Conservation (phyloP, 2,329 filamentous ascomycete genomes). For the Colletotrichum musicola region DNA sequence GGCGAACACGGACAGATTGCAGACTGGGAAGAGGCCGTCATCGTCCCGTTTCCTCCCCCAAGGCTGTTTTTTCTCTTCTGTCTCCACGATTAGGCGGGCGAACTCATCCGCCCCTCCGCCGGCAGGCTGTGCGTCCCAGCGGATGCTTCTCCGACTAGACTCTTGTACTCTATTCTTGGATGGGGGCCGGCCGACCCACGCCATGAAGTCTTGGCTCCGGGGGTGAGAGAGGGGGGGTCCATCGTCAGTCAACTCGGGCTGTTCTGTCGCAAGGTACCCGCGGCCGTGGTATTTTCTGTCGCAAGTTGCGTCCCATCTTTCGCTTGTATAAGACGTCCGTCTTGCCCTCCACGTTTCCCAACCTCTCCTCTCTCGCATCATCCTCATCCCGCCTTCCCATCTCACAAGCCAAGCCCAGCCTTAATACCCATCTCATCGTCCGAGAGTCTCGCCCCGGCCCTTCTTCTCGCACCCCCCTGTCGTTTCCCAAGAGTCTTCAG, state of each 20-base stretch:
- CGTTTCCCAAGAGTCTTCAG: neutral
- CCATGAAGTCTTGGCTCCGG: slow-evolving; percentile 26
- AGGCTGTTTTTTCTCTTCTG: too few relatives aligned
- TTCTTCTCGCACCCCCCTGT: neutral
- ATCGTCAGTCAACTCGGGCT: slow-evolving; percentile 19
- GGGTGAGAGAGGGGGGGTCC: neutral
- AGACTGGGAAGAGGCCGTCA: neutral
- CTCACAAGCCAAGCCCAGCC: neutral
- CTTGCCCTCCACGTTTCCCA: neutral
- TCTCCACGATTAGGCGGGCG: too few relatives aligned
- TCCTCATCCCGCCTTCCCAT: slow-evolving; percentile 2
- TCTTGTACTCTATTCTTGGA: slow-evolving; percentile 35
- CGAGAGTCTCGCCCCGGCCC: neutral
- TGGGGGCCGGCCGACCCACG: slow-evolving; percentile 7
- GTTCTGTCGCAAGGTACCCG: slow-evolving; percentile 13
- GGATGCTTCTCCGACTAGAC: slow-evolving; percentile 7
- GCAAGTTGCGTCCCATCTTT: slow-evolving; percentile 25
- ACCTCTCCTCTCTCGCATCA: slow-evolving; percentile 16
- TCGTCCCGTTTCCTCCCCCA: slow-evolving; percentile 29
- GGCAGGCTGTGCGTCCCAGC: slow-evolving; percentile 18
- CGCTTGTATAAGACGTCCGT: slow-evolving; percentile 24
- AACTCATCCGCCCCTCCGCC: slow-evolving; percentile 4
- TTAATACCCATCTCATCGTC: neutral
- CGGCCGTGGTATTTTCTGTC: neutral
- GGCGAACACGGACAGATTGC: neutral